These are phyloP conservation scores for Geotrichum australiense DNA, from an alignment of 1,139 yeast genomes.

Conservation along the genomic window DNA sequence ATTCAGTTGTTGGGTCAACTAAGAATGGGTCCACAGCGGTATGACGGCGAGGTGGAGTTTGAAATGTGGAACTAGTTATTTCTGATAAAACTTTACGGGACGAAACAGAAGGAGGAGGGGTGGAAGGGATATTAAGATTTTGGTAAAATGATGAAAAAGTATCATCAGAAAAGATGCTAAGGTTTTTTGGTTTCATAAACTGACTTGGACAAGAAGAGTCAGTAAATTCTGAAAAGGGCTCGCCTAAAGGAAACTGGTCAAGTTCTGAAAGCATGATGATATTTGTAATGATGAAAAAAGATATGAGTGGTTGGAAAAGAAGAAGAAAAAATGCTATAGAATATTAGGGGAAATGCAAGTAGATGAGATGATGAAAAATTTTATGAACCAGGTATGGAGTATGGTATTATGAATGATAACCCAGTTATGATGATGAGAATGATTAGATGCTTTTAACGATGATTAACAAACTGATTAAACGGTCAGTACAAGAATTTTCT, in stretches of 20 bases:
- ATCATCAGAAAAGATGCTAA: not conserved
- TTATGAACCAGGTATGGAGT: too few relatives aligned
- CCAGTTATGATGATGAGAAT: too few relatives aligned
- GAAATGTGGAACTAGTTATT: not conserved
- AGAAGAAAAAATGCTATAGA: too few relatives aligned
- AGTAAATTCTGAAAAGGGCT: constrained; percentile 2
- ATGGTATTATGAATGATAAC: too few relatives aligned
- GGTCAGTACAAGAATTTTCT: too few relatives aligned
- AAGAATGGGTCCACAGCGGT: constrained; percentile 1
- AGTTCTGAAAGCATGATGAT: not conserved
- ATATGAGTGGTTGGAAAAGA: not conserved
- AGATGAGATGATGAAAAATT: not conserved
- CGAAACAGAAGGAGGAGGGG: not conserved
- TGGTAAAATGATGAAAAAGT: not conserved
- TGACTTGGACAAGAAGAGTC: not conserved
- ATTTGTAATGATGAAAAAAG: not conserved
- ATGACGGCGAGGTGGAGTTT: constrained; percentile 5
- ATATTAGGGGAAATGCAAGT: too few relatives aligned
- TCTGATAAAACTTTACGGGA: constrained; percentile 7
- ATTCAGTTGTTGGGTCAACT: constrained; percentile 5
- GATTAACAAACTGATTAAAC: too few relatives aligned
- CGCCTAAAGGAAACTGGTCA: constrained; percentile 4
- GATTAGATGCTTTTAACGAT: too few relatives aligned
- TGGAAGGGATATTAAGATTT: not conserved
- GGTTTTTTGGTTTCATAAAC: not conserved